Evolutionary conservation across 768 basidiomycete species (phyloP).

Genomic region (Mycena alexandri): DNA sequence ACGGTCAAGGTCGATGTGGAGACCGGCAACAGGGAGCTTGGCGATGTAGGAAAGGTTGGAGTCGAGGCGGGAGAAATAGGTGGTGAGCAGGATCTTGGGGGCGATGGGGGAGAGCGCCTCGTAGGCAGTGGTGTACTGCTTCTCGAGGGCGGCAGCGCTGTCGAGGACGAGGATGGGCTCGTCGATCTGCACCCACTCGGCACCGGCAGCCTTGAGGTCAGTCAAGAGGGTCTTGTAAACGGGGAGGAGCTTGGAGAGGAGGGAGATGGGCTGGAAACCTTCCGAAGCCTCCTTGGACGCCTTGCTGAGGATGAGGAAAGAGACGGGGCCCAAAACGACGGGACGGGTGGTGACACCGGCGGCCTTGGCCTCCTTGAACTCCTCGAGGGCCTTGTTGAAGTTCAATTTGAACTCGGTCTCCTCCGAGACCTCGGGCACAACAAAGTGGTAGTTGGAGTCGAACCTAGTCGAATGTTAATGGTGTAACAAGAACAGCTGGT

Average conservation of each 20-base stretch:
- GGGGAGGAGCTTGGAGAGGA: constrained; percentile 90
- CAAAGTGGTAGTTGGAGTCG: constrained; percentile 99
- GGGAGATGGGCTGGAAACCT: constrained; percentile 91
- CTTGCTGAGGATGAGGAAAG: constrained; percentile 96
- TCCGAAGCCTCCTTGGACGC: constrained; percentile 84
- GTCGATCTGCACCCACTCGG: constrained; percentile 95
- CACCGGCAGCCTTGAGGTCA: constrained; percentile 94
- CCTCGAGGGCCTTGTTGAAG: constrained; percentile 94
- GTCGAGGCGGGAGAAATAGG: constrained; percentile 97
- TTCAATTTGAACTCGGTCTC: constrained; percentile 93
- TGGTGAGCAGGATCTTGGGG: constrained; percentile 94
- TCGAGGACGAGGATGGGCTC: constrained; percentile 98
- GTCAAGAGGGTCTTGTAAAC: constrained; percentile 91
- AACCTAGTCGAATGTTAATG: constrained; percentile 68
- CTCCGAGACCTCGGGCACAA: constrained; percentile 96
- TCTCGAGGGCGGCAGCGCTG: constrained; percentile 78
- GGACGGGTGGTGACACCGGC: constrained; percentile 93
- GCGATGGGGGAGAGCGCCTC: constrained; percentile 83
- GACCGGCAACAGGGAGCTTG: constrained; percentile 92
- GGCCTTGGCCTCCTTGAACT: constrained; percentile 94
- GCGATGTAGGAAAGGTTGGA: constrained; percentile 88
- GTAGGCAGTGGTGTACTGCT: constrained; percentile 86
- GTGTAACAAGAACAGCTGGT: constrained; percentile 14
- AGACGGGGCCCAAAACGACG: constrained; percentile 94
- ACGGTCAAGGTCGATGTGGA: constrained; percentile 97